Evolutionary conservation across 345 rosid genomes (phyloP), one percentile per base, ranked within the genome.

Genomic region (Turnera subulata): DNA sequence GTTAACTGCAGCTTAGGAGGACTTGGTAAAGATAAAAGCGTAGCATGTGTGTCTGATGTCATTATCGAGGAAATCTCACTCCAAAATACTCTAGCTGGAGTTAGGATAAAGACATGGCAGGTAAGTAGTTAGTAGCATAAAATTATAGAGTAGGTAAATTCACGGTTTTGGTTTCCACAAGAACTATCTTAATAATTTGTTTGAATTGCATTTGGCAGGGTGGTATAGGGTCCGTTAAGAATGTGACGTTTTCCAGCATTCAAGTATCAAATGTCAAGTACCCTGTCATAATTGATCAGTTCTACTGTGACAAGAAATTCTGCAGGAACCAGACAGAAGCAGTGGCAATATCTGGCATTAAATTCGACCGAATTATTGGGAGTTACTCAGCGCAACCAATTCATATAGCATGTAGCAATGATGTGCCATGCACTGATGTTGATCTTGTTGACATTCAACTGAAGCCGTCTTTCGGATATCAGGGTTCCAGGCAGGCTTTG

Each of bases 21-120:
- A 17, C 81, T 85, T 9, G 98, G 96, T 56, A 91, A 82, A 70
- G 88, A 78, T 56, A 77, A 76, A 64, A 85, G 72, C 33, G 74
- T 74, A 24, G 91, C 94, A 13, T 91, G 91, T 70, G 94, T 91
- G 32, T 85, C 90, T 16, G 62, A 82, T 61, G 74, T 88, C 49
- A 55, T 78, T 43, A 88, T 84, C 2, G 94, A 88, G 63, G 69
- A 78, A 32, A 61, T 80, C 70, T 75, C 80, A 21, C 49, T 85
- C 1, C 72, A 74, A 47, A 78, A 71, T 67, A 82, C 98, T 15
- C 74, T 80, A 2, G 58, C 85, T 18, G 96, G 95, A 58, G 94
- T 82, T 44, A 76, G 98, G 68, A 85, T 91, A 53, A 88, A 91
- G 79, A 85, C 96, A 42, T 91, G 98, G 96, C 98, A 85, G 92